These are phyloP conservation scores for Priceomyces haplophilus DNA, from an alignment of 805 yeast species.

Conservation along the genomic window DNA sequence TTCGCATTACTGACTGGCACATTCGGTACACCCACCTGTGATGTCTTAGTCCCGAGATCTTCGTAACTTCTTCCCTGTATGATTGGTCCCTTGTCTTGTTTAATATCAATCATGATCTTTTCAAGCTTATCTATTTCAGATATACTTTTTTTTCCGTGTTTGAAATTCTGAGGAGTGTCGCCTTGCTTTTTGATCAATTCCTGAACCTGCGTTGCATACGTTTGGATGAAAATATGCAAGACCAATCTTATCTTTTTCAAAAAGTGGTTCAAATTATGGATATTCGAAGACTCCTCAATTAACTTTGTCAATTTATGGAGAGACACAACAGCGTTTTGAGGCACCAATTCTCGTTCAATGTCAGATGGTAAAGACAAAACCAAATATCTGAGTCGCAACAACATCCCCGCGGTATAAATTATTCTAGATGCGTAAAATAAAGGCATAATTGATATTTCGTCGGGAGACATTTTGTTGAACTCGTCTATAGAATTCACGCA, in stretches of 20 bases:
- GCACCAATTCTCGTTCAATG: constrained; percentile 44
- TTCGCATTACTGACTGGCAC: not conserved
- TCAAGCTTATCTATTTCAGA: constrained; percentile 18
- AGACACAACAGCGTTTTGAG: constrained; percentile 40
- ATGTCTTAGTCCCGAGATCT: not conserved
- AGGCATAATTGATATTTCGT: constrained; percentile 56
- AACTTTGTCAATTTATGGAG: constrained; percentile 28
- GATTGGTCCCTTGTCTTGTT: not conserved
- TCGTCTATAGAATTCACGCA: constrained; percentile 51
- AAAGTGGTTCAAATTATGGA: constrained; percentile 42
- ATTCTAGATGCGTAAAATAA: constrained; percentile 54
- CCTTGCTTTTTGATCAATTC: constrained; percentile 25
- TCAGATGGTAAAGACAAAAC: constrained; percentile 51
- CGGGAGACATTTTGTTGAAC: constrained; percentile 42
- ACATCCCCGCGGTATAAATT: constrained; percentile 64
- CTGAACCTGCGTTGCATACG: constrained; percentile 55
- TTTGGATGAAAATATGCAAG: constrained; percentile 56
- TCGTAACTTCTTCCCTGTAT: not conserved
- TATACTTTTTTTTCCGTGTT: constrained; percentile 16
- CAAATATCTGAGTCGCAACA: constrained; percentile 54
- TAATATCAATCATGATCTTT: constrained; percentile 4
- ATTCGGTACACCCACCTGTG: not conserved
- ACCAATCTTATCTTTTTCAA: constrained; percentile 55
- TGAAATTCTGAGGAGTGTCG: constrained; percentile 20
- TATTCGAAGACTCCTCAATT: constrained; percentile 26